phyloP scores from a whole-genome alignment of 768 basidiomycete genomes.

The Amylocystis lapponica region DNA sequence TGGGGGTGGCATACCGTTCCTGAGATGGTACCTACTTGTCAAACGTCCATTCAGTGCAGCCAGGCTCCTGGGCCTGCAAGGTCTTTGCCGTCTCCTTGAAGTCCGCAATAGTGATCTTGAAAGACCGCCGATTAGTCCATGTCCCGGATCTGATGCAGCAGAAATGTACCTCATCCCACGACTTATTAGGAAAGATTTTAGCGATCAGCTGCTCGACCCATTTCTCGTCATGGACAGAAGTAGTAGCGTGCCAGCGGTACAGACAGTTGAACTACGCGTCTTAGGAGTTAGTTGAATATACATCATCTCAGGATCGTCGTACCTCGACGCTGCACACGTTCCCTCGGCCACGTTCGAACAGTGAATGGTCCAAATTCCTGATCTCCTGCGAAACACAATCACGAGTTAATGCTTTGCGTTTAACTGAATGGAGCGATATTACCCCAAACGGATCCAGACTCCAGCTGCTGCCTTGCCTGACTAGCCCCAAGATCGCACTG shows the following conservation, averaged over 20 bases:
- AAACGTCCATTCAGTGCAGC: constrained; percentile 61
- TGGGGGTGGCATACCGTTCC: not conserved
- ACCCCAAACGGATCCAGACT: constrained; percentile 70
- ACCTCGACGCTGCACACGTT: constrained; percentile 84
- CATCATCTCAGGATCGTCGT: constrained; percentile 6
- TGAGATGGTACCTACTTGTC: constrained; percentile 38
- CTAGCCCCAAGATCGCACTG: constrained; percentile 72
- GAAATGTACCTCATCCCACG: constrained; percentile 32
- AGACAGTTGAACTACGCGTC: constrained; percentile 68
- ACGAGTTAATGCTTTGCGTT: too few species aligned
- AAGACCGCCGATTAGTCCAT: not conserved
- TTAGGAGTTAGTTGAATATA: not conserved
- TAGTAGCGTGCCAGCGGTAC: constrained; percentile 85
- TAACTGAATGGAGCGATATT: constrained; percentile 19
- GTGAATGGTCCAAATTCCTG: constrained; percentile 49
- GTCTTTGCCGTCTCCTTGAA: constrained; percentile 43
- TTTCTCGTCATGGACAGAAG: constrained; percentile 61
- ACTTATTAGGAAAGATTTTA: constrained; percentile 48
- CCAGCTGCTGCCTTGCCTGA: constrained; percentile 72
- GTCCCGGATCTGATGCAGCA: not conserved
- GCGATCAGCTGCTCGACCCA: constrained; percentile 53
- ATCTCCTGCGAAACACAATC: constrained; percentile 48
- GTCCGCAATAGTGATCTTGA: constrained; percentile 37
- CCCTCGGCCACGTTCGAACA: constrained; percentile 76
- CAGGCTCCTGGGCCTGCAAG: constrained; percentile 36